These are phyloP conservation scores for Sporothrix euskadiensis DNA, from an alignment of 2,329 filamentous ascomycete genomes.

Conservation along the genomic window DNA sequence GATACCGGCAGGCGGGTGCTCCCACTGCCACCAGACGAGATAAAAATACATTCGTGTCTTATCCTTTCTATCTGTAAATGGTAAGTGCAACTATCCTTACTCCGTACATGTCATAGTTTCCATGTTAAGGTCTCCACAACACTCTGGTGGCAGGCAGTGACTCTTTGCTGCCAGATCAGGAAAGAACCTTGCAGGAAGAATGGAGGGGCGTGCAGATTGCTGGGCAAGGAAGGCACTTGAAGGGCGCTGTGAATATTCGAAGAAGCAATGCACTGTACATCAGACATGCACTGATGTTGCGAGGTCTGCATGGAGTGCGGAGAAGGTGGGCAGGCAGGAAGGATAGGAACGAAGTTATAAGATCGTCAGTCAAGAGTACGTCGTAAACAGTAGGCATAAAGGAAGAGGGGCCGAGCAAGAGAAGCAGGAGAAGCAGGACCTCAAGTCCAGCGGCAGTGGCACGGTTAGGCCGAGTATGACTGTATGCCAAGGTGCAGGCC, in stretches of 20 bases:
- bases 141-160: not conserved
- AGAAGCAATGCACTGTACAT: not conserved
- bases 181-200: slow-evolving; percentile 7
- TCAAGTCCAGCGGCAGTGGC: too few species aligned
- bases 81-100: not conserved
- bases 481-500: not conserved
- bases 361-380: not conserved
- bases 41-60: slow-evolving; percentile 12
- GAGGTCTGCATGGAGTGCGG: not conserved
- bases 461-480: not conserved
- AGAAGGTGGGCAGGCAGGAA: not conserved
- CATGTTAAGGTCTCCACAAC: not conserved
- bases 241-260: too few species aligned
- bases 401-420: not conserved
- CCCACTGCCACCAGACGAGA: slow-evolving; percentile 17
- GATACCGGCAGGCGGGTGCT: slow-evolving; percentile 21
- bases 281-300: not conserved
- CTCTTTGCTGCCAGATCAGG: not conserved
- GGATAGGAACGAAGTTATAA: not conserved
- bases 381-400: not conserved
- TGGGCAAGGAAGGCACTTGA: not conserved
- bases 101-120: not conserved
- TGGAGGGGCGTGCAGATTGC: not conserved
- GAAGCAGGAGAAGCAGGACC: too few species aligned
- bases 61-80: not conserved